phyloP scores from a whole-genome alignment of 2,329 filamentous ascomycete species.

The Scorias spongiosa region DNA sequence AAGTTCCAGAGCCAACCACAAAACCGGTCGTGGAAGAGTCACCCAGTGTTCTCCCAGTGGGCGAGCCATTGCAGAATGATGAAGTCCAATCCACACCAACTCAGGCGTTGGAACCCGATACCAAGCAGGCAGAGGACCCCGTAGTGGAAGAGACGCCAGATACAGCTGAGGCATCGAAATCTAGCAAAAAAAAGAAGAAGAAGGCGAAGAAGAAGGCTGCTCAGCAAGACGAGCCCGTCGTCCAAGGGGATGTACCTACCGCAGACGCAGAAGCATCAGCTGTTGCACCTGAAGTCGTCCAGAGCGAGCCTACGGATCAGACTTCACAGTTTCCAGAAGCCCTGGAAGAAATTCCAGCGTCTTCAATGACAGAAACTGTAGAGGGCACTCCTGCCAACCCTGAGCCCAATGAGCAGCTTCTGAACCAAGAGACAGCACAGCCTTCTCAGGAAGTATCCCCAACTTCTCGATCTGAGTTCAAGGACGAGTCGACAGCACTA shows the following conservation, averaged over 20 bases:
- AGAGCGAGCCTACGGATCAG: not conserved
- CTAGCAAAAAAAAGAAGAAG: not conserved
- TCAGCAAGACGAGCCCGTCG: conserved; percentile 1
- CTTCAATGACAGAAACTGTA: too few relatives aligned
- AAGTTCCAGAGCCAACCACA: not conserved
- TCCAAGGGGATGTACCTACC: not conserved
- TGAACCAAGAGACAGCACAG: too few relatives aligned
- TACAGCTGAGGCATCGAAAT: not conserved
- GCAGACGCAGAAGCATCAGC: not conserved
- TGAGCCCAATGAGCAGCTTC: too few relatives aligned
- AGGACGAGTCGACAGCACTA: too few relatives aligned
- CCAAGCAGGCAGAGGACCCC: not conserved
- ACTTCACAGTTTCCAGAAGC: not conserved
- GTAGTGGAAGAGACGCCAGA: not conserved
- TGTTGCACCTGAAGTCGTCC: not conserved
- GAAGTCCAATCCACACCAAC: too few relatives aligned
- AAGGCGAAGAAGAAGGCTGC: not conserved
- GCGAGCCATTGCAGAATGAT: too few relatives aligned
- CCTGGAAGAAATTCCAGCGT: too few relatives aligned
- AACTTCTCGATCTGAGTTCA: too few relatives aligned
- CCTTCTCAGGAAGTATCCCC: too few relatives aligned
- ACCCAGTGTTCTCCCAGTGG: too few relatives aligned
- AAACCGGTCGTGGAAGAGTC: too few relatives aligned
- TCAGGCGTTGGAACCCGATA: conserved; percentile 1
- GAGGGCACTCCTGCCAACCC: too few relatives aligned